Conservation (phyloP, 108 stramenopile species). For the Cyclotella distinguenda region DNA sequence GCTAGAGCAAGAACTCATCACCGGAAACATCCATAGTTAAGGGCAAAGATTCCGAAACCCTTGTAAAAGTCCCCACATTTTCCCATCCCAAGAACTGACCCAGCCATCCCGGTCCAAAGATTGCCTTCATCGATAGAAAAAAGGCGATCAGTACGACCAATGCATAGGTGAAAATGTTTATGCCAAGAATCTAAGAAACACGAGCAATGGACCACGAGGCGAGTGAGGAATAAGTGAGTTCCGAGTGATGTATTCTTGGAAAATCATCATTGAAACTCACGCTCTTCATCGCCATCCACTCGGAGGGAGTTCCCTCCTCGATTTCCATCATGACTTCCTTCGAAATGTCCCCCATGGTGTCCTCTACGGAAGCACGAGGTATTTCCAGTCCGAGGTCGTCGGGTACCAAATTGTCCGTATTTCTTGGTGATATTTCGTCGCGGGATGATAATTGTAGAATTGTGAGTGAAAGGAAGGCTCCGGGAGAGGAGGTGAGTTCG, state of each 20-base stretch:
- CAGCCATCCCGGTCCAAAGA: conserved; percentile 80
- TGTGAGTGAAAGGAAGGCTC: no score
- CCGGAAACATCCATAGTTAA: conserved; percentile 51
- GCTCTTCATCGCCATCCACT: conserved; percentile 62
- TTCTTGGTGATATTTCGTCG: not conserved
- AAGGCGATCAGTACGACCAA: conserved; percentile 60
- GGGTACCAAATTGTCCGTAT: not conserved
- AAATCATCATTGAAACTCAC: conserved; percentile 37
- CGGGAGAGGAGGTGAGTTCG: no score
- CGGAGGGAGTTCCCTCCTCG: conserved; percentile 55
- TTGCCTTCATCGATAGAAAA: conserved; percentile 64
- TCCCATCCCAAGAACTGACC: conserved; percentile 62
- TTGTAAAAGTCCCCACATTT: conserved; percentile 66
- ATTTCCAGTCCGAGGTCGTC: conserved; percentile 10
- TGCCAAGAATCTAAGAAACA: conserved; percentile 59
- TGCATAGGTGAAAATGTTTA: conserved; percentile 78
- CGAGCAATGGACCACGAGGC: not conserved
- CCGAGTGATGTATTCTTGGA: not conserved
- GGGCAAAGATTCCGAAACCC: conserved; percentile 64
- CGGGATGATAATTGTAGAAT: no score
- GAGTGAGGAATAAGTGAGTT: not conserved
- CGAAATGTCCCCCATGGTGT: conserved; percentile 12
- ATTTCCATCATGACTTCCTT: conserved; percentile 55
- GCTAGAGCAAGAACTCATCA: conserved; percentile 1
- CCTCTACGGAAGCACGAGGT: conserved; percentile 1